Evolutionary conservation across 768 basidiomycete genomes (phyloP), one percentile per base, ranked within the genome.

Genomic region (Tubosaeta sp.): DNA sequence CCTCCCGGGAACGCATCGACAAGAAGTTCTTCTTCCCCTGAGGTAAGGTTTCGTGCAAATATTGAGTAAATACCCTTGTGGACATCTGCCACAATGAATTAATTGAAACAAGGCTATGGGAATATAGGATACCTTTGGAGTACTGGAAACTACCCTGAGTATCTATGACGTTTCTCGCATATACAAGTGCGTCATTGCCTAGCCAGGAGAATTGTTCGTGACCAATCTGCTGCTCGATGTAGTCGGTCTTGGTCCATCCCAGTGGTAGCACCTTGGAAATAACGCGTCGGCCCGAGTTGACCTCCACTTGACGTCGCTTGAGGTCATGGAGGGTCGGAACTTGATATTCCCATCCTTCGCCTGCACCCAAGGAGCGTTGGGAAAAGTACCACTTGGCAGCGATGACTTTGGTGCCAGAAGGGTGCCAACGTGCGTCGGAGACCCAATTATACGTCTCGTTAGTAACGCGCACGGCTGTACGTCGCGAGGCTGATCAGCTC

Each of bases 371-470:
- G 44, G 81, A 83, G 7, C 86, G 79, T 4, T 45, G 55, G 6
- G 80, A 81, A 22, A 81, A 86, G 55, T 86, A 87, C 86, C 86
- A 86, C 62, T 88, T 88, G 11, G 86, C 87, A n/a, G 86, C 84
- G 47, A 88, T 69, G 16, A 88, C 66, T 56, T 75, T 81, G 27
- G 65, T 57, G 1, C 83, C 83, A 10, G 79, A 80, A 4, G 85
- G 82, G 59, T 89, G 84, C 73, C 85, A 87, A 40, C 83, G 79
- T 6, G 84, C 74, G 50, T 87, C 86, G 24, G 80, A 79, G 4
- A 87, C 75, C 77, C 77, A 86, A 61, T 86, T 76, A 56, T 79
- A 87, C 0, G 87, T 87, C 63, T 88, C 86, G 57, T 88, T 88
- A 4, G 86, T 87, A 41, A 88, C 75, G 30, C 71, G 72, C 18